These are phyloP conservation scores for Blastocystis sp. DNA, from an alignment of 352 stramenopile species.

Conservation along the genomic window DNA sequence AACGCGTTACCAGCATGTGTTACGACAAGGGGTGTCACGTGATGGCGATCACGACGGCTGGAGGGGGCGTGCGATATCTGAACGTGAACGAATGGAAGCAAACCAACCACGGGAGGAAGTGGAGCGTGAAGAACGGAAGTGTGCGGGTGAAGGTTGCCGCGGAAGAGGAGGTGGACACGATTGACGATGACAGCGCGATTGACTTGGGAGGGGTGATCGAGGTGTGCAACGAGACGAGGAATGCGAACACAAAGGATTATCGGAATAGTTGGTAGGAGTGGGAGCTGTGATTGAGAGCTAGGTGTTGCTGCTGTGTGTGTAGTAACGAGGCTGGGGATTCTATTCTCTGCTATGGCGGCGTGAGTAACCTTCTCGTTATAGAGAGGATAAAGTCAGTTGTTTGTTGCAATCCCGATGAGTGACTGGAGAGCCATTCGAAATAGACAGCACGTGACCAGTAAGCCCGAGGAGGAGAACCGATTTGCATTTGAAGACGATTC, in stretches of 20 bases:
- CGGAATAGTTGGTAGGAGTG: background rate
- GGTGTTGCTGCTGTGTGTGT: background rate
- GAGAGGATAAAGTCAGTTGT: background rate
- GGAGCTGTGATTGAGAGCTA: background rate
- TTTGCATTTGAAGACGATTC: background rate
- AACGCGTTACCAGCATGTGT: background rate
- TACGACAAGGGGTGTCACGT: background rate
- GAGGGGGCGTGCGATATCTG: background rate
- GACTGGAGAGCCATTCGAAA: background rate
- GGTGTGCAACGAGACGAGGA: background rate
- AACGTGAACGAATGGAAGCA: background rate
- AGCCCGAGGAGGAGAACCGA: background rate
- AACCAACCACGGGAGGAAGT: background rate
- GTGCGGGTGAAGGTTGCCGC: background rate
- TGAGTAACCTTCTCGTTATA: background rate
- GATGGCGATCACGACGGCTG: background rate
- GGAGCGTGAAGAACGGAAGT: background rate
- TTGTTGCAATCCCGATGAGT: background rate
- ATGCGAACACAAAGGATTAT: background rate
- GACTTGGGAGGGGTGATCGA: background rate
- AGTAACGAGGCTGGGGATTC: background rate
- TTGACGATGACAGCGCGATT: background rate
- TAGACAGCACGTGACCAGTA: background rate
- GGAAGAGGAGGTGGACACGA: background rate
- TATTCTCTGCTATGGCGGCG: slow-evolving; percentile 7